Base-by-base conservation (phyloP, 371 early-diverging fungal genomes). In the Mortierella sp. region DNA sequence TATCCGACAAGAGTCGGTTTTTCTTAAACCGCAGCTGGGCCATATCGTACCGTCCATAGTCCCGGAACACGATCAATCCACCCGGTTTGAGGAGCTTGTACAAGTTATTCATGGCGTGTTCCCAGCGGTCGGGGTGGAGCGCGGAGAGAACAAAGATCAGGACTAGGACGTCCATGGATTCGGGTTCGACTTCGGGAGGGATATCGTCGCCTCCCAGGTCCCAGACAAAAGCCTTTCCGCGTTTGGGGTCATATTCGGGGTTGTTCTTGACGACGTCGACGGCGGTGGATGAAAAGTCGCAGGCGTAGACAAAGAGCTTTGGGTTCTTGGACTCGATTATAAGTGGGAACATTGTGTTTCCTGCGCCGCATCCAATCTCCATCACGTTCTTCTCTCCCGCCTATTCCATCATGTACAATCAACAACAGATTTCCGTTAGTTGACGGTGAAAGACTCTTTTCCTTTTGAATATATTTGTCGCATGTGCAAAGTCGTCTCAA, bases 361-460 rank as follows among this genome's bases (percentile, higher is more conserved):
- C 99, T 0, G 98, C 98, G 54, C 99, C 99, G 87, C 99, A 99
- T 58, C 99, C 99, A 75, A 97, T 91, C 87, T 97, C 97, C 38
- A 95, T 83, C 1, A 95, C 85, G 58, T 79, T 88, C 82, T 93
- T 82, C 51, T 75, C 74, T 35, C 86, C 86, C 3, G 86, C 86
- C 86, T 86, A 86, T 18, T 80, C 41, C 4, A 55, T 6, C 51
- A 51, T 51, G 51, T 51, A 51, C 79, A 78, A 90, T 83, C 43
- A 87, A 82, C 38, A 75, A 84, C 46, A 65, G 4, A 51, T 29
- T 21, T 21, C 48, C 60, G 56, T 51, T 18, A 32, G 41, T 38
- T 11, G 41, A 43, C 27, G 7, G 44, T 14, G 48, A 12, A 12
- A 8, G 48, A 46, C 16, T 51, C 51, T 29, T 27, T 12, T 27